These are phyloP conservation scores for Diplodia mutila DNA, from an alignment of 2,329 filamentous ascomycete species.

Conservation along the genomic window DNA sequence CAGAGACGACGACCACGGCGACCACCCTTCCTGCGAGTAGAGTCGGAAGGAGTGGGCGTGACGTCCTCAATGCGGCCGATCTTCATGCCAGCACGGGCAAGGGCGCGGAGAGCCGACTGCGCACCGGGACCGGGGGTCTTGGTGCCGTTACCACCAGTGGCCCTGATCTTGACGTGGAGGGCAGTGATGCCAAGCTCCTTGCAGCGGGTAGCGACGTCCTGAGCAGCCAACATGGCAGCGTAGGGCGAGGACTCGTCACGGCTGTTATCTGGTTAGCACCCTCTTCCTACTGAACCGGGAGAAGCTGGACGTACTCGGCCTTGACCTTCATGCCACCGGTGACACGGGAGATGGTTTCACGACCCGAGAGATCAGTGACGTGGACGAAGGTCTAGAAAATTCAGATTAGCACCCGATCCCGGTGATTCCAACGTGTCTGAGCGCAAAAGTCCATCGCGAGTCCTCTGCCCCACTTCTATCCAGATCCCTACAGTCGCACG, in stretches of 20 bases:
- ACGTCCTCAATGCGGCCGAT: constrained; percentile 99
- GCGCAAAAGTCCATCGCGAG: background rate
- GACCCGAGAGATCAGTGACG: constrained; percentile 97
- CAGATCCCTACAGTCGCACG: background rate
- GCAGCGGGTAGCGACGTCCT: constrained; percentile 87
- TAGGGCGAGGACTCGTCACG: constrained; percentile 99
- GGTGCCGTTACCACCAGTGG: constrained; percentile 99
- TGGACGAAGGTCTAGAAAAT: constrained; percentile 69
- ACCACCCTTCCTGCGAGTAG: constrained; percentile 99
- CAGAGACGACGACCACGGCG: constrained; percentile 99
- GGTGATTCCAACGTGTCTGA: background rate
- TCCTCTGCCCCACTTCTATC: background rate
- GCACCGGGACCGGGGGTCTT: constrained; percentile 99
- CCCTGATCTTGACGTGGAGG: constrained; percentile 99
- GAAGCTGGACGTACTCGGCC: constrained; percentile 59
- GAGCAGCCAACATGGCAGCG: constrained; percentile 99
- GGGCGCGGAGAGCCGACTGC: constrained; percentile 97
- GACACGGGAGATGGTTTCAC: constrained; percentile 99
- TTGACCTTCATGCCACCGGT: constrained; percentile 99
- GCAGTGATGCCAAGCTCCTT: constrained; percentile 87
- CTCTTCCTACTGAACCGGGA: background rate
- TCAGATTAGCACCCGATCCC: background rate
- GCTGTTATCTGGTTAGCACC: background rate
- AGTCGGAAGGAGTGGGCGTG: constrained; percentile 98
- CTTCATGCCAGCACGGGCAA: constrained; percentile 99